Conservation (phyloP, 768 basidiomycete genomes). For the Agrocybe pediades region DNA sequence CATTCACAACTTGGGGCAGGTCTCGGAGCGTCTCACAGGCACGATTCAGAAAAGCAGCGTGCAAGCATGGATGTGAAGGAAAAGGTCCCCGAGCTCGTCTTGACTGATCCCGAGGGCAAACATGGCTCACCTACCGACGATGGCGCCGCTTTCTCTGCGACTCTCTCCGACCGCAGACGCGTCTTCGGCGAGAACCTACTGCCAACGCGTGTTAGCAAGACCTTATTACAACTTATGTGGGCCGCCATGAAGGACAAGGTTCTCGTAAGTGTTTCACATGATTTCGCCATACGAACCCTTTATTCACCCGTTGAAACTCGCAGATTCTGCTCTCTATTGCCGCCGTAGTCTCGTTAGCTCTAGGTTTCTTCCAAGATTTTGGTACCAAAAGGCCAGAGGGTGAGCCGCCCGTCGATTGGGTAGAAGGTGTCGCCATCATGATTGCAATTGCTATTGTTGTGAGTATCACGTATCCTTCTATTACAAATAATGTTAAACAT, state of each 20-base stretch:
- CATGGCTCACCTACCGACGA: slow-evolving; percentile 22
- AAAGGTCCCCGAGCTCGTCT: slow-evolving; percentile 35
- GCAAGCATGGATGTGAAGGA: slow-evolving; percentile 5
- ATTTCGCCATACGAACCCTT: slow-evolving; percentile 2
- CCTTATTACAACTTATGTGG: slow-evolving; percentile 80
- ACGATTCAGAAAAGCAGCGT: slow-evolving; percentile 26
- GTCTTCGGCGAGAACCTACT: slow-evolving; percentile 80
- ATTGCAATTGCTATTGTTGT: slow-evolving; percentile 77
- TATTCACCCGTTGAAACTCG: not conserved
- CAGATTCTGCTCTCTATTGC: slow-evolving; percentile 91
- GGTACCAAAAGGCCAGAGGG: slow-evolving; percentile 61
- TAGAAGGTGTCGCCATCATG: slow-evolving; percentile 88
- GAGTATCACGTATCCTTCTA: slow-evolving; percentile 23
- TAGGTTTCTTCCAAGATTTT: slow-evolving; percentile 94
- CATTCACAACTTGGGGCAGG: slow-evolving; percentile 16
- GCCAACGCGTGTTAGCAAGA: slow-evolving; percentile 69
- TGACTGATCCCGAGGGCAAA: slow-evolving; percentile 41
- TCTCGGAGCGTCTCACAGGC: slow-evolving; percentile 25
- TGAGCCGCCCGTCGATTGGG: slow-evolving; percentile 91
- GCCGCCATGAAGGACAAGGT: slow-evolving; percentile 89
- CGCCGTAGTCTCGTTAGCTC: slow-evolving; percentile 88
- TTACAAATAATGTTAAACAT: slow-evolving; percentile 8
- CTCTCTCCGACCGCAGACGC: slow-evolving; percentile 59
- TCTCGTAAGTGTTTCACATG: slow-evolving; percentile 59
- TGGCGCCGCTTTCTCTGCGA: slow-evolving; percentile 34